Evolutionary conservation across 2,329 filamentous ascomycete genomes (phyloP).

Genomic region (Diaporthe ampelina): DNA sequence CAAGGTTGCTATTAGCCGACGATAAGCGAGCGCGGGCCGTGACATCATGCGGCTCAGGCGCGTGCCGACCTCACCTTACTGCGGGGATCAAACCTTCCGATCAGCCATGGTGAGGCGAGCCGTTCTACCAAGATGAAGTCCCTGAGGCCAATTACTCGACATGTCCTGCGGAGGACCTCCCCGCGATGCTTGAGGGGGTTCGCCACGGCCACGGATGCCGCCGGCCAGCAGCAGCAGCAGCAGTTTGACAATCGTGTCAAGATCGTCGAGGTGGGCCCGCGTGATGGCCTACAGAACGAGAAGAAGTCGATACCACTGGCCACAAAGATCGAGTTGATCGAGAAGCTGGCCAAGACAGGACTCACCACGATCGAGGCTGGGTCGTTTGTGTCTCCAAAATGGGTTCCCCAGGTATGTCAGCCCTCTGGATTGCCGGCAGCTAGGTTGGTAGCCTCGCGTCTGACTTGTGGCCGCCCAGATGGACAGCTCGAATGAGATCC

Average conservation of each 20-base stretch:
- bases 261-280: conserved; percentile 86
- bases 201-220: conserved; percentile 54
- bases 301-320: conserved; percentile 77
- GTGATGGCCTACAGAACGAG: conserved; percentile 91
- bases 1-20: conserved; percentile 12
- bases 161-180: conserved; percentile 22
- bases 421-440: neutral
- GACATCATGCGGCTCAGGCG: conserved; percentile 34
- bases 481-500: conserved; percentile 82
- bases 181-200: conserved; percentile 50
- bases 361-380: conserved; percentile 83
- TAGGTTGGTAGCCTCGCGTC: neutral
- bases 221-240: conserved; percentile 41
- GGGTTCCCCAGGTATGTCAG: conserved; percentile 79
- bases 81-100: conserved; percentile 6
- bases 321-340: conserved; percentile 84
- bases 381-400: conserved; percentile 87
- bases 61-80: conserved; percentile 16
- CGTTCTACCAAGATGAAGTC: conserved; percentile 39
- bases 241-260: conserved; percentile 62
- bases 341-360: conserved; percentile 76
- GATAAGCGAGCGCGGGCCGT: conserved; percentile 35
- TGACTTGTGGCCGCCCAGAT: conserved; percentile 64
- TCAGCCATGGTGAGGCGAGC: conserved; percentile 36
- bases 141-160: conserved; percentile 33